Conservation (phyloP, 2,329 filamentous ascomycete species). For the Hymenoscyphus linearis region DNA sequence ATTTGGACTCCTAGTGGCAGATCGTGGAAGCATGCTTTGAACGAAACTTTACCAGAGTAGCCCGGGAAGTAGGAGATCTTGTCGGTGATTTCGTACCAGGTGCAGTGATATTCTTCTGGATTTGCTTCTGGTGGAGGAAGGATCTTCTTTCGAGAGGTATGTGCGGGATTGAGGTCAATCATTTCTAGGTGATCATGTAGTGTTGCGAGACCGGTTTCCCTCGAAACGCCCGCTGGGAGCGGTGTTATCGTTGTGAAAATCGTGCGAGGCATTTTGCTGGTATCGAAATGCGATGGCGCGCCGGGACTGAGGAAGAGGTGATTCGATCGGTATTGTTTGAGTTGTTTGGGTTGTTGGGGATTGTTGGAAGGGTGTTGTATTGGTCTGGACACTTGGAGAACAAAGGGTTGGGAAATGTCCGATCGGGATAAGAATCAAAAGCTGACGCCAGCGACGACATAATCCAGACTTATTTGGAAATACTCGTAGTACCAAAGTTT, state of each 20-base stretch:
- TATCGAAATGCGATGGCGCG: neutral
- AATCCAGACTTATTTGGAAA: neutral
- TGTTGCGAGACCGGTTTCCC: conserved; percentile 65
- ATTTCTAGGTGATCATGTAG: conserved; percentile 71
- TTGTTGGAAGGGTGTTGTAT: neutral
- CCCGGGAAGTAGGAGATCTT: conserved; percentile 70
- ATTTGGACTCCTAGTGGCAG: conserved; percentile 68
- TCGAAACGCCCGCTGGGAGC: conserved; percentile 61
- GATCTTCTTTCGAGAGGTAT: conserved; percentile 64
- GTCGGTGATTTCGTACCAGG: conserved; percentile 77
- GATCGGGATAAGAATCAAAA: neutral
- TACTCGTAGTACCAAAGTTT: neutral
- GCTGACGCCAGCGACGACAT: neutral
- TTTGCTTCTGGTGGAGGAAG: conserved; percentile 60
- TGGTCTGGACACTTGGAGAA: neutral
- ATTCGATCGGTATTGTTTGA: too few species aligned
- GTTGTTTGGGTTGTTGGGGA: neutral
- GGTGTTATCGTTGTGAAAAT: conserved; percentile 74
- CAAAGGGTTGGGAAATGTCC: neutral
- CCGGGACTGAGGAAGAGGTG: neutral
- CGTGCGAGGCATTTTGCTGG: conserved; percentile 58
- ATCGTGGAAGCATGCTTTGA: conserved; percentile 76
- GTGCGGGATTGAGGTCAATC: conserved; percentile 55
- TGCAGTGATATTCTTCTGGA: conserved; percentile 63
- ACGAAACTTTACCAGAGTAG: conserved; percentile 59